These are phyloP conservation scores for Myxozyma udenii DNA, from an alignment of 805 yeast genomes.

Conservation along the genomic window DNA sequence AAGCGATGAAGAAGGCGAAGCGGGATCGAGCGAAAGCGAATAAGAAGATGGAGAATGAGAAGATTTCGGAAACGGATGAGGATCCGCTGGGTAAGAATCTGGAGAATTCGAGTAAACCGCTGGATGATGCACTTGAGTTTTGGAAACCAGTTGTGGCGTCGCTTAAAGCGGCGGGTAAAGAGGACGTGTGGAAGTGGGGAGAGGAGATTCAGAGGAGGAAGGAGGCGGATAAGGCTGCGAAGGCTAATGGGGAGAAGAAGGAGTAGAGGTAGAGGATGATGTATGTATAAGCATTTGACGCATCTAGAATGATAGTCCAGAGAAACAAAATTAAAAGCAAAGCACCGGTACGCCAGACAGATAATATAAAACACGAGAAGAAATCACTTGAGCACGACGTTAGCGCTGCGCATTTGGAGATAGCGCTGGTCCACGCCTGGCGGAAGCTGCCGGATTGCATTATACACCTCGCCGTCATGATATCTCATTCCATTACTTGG, in stretches of 20 bases:
- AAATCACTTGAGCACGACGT: conserved; percentile 64
- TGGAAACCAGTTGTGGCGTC: conserved; percentile 38
- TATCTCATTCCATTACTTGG: conserved; percentile 69
- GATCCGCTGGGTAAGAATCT: conserved; percentile 53
- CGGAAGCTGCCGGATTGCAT: conserved; percentile 68
- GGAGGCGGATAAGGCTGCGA: conserved; percentile 5
- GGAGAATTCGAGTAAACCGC: conserved; percentile 40
- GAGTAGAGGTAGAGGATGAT: conserved; percentile 1
- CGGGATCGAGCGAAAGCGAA: conserved; percentile 43
- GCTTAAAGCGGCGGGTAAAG: background rate
- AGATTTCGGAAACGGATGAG: conserved; percentile 36
- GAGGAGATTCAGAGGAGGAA: conserved; percentile 9
- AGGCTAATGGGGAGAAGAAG: background rate
- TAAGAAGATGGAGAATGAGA: conserved; percentile 42
- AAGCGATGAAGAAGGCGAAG: conserved; percentile 42
- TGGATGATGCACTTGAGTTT: conserved; percentile 44
- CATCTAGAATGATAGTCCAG: too few species aligned
- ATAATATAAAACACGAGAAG: background rate
- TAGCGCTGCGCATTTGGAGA: conserved; percentile 80
- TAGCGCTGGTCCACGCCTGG: conserved; percentile 94
- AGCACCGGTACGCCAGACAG: background rate
- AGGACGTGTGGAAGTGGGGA: conserved; percentile 7
- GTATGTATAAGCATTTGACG: background rate
- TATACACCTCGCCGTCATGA: conserved; percentile 79
- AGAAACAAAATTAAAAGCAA: background rate